Evolutionary conservation across 176 grass and related monocot species (phyloP).

Genomic region (Tillandsia fasciculata): DNA sequence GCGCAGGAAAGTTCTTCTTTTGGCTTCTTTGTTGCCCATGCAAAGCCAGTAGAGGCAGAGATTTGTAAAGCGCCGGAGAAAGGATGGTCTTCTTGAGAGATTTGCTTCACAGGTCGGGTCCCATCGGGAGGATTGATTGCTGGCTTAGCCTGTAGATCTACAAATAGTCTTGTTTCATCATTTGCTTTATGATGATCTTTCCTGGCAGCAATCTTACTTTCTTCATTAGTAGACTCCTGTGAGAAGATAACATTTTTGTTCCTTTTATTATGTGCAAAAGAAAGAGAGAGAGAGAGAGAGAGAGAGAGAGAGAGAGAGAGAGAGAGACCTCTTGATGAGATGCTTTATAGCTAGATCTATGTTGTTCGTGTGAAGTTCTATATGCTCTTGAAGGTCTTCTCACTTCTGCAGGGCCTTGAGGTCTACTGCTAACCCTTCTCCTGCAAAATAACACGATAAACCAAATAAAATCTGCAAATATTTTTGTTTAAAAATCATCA

Average conservation of each 20-base stretch:
- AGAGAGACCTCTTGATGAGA: conserved; percentile 27
- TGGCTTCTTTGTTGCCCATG: conserved; percentile 54
- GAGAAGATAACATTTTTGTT: not conserved
- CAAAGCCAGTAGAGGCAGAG: conserved; percentile 45
- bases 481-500: not conserved
- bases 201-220: conserved; percentile 5
- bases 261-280: not conserved
- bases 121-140: conserved; percentile 21
- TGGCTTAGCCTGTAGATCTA: conserved; percentile 35
- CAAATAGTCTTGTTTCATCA: conserved; percentile 28
- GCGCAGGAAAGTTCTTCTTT: conserved; percentile 19
- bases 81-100: conserved; percentile 18
- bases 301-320: conserved; percentile 6
- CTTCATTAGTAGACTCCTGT: conserved; percentile 1
- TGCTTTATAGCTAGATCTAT: not conserved
- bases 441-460: conserved; percentile 9
- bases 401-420: conserved; percentile 6
- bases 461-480: not conserved
- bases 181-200: conserved; percentile 16
- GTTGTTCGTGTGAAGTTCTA: conserved; percentile 19
- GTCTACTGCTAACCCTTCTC: conserved; percentile 17
- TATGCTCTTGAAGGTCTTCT: conserved; percentile 8
- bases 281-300: not conserved
- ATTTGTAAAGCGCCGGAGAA: conserved; percentile 33
- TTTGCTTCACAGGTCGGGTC: conserved; percentile 18